Percentiles rank a stretch among this genome's conserved stretches.
Conservation (phyloP, 1,139 yeast species). For the Blastobotrys serpentis region DNA sequence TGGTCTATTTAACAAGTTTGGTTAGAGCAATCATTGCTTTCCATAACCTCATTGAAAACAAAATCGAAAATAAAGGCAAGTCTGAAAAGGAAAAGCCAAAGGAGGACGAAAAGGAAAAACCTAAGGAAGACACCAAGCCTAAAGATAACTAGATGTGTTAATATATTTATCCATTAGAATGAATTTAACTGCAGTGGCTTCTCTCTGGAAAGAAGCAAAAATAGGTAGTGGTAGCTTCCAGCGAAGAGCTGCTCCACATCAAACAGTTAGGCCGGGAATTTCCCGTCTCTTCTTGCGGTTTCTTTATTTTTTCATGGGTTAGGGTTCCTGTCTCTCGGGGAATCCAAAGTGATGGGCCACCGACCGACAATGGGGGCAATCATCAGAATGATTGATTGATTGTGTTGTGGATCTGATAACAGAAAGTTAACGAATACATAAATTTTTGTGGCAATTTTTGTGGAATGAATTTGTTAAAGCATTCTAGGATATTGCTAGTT, state of each 20-base stretch:
- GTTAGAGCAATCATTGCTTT: conserved; percentile 95
- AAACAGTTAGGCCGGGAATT: not conserved
- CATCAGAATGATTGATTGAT: too few species aligned
- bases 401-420: too few species aligned
- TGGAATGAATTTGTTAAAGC: not conserved
- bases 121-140: conserved; percentile 10
- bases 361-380: too few species aligned
- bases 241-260: too few species aligned
- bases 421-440: not conserved
- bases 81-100: conserved; percentile 19
- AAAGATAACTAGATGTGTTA: conserved; percentile 2
- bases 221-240: too few species aligned
- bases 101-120: conserved; percentile 13
- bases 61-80: conserved; percentile 63
- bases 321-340: too few species aligned
- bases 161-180: conserved; percentile 1
- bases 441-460: not conserved
- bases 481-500: not conserved
- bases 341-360: too few species aligned
- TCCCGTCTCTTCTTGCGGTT: too few species aligned
- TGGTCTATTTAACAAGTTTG: conserved; percentile 81
- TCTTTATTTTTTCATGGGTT: not conserved
- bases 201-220: too few species aligned
- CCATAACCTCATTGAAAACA: conserved; percentile 95
- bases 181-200: too few species aligned